Conservation (phyloP, 108 stramenopile species). For the Skeletonema potamos region DNA sequence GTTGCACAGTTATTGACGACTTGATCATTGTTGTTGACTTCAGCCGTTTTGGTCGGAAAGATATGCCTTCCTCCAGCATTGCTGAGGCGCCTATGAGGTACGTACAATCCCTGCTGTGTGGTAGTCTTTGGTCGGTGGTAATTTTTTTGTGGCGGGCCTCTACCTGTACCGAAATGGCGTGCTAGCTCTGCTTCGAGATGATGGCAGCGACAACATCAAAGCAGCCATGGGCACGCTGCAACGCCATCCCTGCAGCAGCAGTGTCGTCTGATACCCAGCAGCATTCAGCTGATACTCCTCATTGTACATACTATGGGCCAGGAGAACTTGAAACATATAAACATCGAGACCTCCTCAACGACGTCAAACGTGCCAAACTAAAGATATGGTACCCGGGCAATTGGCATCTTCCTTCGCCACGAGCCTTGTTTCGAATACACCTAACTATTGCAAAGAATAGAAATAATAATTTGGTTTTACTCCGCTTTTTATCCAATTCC, state of each 20-base stretch:
- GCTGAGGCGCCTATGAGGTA: too few species aligned
- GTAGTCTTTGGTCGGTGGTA: too few species aligned
- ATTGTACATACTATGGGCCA: conserved; percentile 29
- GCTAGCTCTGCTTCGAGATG: too few species aligned
- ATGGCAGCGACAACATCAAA: neutral
- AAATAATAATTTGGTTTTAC: neutral
- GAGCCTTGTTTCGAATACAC: conserved; percentile 23
- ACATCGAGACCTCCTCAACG: conserved; percentile 8
- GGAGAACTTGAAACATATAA: conserved; percentile 36
- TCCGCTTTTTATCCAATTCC: conserved; percentile 34
- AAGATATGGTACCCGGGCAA: conserved; percentile 38
- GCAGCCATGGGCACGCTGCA: neutral
- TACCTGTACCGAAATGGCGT: too few species aligned
- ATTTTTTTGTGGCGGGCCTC: too few species aligned
- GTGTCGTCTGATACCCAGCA: neutral
- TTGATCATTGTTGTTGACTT: neutral
- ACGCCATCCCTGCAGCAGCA: neutral
- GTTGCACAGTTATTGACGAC: neutral
- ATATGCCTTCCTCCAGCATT: too few species aligned
- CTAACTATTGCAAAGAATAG: neutral
- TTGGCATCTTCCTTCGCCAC: conserved; percentile 18
- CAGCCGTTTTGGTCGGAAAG: neutral
- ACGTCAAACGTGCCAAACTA: conserved; percentile 28
- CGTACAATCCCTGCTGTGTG: too few species aligned
- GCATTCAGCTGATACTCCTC: neutral